Evolutionary conservation across 345 rosid species (phyloP), one percentile per base, ranked within the genome.

Genomic region (Eucalyptus erythrocorys): DNA sequence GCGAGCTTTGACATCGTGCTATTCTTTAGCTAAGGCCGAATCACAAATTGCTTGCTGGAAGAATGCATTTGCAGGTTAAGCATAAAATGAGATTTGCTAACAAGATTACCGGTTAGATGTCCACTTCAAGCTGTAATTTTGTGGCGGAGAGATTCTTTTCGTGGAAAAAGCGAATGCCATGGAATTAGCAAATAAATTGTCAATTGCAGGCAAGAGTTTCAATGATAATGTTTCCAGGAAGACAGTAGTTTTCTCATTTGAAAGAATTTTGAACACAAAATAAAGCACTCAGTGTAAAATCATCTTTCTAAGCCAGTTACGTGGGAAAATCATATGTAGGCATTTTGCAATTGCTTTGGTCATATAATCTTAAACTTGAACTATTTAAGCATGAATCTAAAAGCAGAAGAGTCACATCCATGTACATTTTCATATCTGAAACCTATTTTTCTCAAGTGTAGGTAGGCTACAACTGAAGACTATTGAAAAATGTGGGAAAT

Each of bases 81-180:
- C 16, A 30, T 61, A 30, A 6, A 30, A 61, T 30, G 8, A 27
- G 32, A 1, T 61, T 27, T 61, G 4, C n/a, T 27, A 59, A 59
- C 68, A 27, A 27, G 68, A 59, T 59, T 57, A 26, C n/a, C 6
- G 0, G 3, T 26, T 57, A 57, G n/a, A 26, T 55, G 16, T 81
- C 48, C 85, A 93, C n/a, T n/a, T n/a, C n/a, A n/a, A n/a, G 94
- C 95, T 92, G 95, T 97, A 59, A 55, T 55, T 55, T 21, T 55
- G 12, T 55, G 30, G 12, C 3, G 5, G 13, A 10, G 64, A 10
- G 13, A 22, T 24, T 55, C 27, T 22, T 55, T 22, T 55, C 0
- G 61, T 55, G 61, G 61, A n/a, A n/a, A n/a, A n/a, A n/a, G 21
- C 4, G 13, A 55, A 55, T 22, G 26, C 61, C 27, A 55, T 55